Evolutionary conservation across 306 rosid genomes (phyloP).

Genomic region (Ziziphus jujuba): DNA sequence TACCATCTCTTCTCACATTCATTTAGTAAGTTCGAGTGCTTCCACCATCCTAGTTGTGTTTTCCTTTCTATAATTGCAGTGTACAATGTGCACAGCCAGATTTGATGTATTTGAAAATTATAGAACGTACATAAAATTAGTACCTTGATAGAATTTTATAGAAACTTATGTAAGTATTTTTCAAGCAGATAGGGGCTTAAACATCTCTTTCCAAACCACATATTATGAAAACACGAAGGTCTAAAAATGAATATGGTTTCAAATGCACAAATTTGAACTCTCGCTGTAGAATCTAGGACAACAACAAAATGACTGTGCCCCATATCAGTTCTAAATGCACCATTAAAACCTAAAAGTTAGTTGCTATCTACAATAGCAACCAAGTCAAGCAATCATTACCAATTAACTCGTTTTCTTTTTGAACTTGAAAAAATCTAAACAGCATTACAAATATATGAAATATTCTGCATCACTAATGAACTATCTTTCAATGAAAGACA

Average conservation of each 20-base stretch:
- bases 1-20: not conserved
- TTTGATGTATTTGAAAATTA: not conserved
- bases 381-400: not conserved
- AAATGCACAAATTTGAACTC: no score
- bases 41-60: not conserved
- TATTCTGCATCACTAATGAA: not conserved
- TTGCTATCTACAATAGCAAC: not conserved
- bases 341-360: not conserved
- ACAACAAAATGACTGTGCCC: no score
- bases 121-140: not conserved
- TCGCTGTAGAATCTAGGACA: no score
- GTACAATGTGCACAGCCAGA: not conserved
- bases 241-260: no score
- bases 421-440: not conserved
- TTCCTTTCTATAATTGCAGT: constrained; percentile 7
- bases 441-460: not conserved
- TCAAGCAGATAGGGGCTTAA: no score
- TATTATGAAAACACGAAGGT: no score
- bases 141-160: not conserved
- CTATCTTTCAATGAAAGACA: not conserved
- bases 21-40: no score
- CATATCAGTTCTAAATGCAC: no score
- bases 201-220: no score
- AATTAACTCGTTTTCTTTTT: not conserved
- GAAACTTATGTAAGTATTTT: no score